Percentiles rank a stretch among this genome's conserved stretches.
Evolutionary conservation across 1,284 basidiomycete species (phyloP).

Genomic region (Clitocybe nebularis): DNA sequence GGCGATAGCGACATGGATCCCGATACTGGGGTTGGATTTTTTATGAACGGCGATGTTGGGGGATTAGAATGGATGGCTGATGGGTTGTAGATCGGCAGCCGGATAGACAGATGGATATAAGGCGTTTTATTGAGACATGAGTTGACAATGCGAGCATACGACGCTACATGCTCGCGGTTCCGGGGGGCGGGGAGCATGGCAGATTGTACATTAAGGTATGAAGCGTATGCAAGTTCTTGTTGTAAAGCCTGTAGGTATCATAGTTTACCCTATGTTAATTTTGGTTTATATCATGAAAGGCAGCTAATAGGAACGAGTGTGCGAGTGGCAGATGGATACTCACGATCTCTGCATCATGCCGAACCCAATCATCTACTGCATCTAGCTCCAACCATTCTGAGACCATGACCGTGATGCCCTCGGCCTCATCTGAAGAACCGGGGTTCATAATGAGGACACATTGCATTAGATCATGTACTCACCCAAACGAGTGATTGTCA

Average conservation of each 20-base stretch:
- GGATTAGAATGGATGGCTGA: conserved; percentile 42
- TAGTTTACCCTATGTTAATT: conserved; percentile 9
- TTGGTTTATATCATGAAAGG: too few species aligned
- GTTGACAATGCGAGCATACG: conserved; percentile 90
- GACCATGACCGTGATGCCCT: conserved; percentile 71
- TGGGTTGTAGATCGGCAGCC: conserved; percentile 82
- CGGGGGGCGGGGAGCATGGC: conserved; percentile 90
- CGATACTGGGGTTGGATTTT: conserved; percentile 10
- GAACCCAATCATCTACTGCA: conserved; percentile 88
- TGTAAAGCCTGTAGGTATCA: conserved; percentile 68
- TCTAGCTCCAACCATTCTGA: conserved; percentile 97
- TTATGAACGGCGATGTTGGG: conserved; percentile 17
- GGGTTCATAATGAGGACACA: too few species aligned
- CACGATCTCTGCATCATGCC: conserved; percentile 94
- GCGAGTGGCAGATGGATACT: conserved; percentile 22
- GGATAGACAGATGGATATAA: conserved; percentile 75
- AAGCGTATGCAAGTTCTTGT: conserved; percentile 91
- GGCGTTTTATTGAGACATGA: conserved; percentile 69
- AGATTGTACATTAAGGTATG: conserved; percentile 84
- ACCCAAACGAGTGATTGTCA: conserved; percentile 86
- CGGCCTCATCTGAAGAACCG: conserved; percentile 87
- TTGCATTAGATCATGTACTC: conserved; percentile 23
- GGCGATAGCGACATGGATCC: conserved; percentile 20
- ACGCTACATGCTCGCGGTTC: conserved; percentile 80
- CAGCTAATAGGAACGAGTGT: too few species aligned